Evolutionary conservation across 345 rosid species (phyloP), one percentile per base, ranked within the genome.

Genomic region (Tarenaya hassleriana): DNA sequence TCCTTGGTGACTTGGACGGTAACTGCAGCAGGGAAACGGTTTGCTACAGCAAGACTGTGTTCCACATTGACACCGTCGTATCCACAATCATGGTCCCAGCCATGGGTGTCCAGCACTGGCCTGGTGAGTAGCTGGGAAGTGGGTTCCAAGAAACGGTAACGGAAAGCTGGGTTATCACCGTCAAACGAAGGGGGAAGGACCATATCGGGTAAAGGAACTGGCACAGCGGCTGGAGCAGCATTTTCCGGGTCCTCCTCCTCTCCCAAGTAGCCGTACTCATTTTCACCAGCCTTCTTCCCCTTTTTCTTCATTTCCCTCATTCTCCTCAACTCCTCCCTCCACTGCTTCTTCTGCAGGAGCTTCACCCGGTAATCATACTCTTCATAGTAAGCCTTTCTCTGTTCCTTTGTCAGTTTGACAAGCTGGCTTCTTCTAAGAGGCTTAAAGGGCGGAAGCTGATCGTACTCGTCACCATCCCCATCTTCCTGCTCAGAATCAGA

Each of bases 61-160:
- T 81, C 89, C 0, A 84, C 41, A 37, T 78, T 84, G 21, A 81
- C 86, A 11, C 94, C 94, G 47, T 84, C 94, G 55, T 84, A 81
- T 15, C 94, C 88, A 58, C 80, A 78, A 60, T 84, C 94, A 73
- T 84, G 88, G 65, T 84, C 94, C 94, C 94, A 84, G 34, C 88
- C 83, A 52, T 84, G 86, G 29, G 80, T 69, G 72, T 84, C 88
- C 48, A 81, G 67, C 34, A 84, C 84, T 4, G 94, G 86, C 79
- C 88, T 75, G 11, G 80, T 81, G 50, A 84, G 32, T 39, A 84
- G 69, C 78, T 75, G 83, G 4, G 85, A 77, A 50, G 72, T 73
- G 32, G 78, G 83, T 48, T 84, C 86, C 71, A 84, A 69, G 50
- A 79, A 79, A 10, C 88, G 76, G 58, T 81, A 84, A 77, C 88